These are phyloP conservation scores for Pythium folliculosum DNA, from an alignment of 352 stramenopile genomes.

Conservation along the genomic window DNA sequence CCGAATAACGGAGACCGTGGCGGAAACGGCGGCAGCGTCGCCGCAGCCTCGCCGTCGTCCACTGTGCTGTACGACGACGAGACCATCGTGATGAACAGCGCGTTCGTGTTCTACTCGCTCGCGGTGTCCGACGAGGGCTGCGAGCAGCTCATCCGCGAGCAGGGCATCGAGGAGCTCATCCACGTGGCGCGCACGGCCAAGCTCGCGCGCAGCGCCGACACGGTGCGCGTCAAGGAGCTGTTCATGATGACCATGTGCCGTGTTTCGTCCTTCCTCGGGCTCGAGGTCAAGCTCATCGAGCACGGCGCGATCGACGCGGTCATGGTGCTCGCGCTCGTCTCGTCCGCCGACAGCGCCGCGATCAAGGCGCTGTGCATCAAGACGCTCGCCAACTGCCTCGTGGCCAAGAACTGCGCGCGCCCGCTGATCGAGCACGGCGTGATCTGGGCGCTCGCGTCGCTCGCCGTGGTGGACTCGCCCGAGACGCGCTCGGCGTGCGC, in stretches of 20 bases:
- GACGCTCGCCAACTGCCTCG: constrained; percentile 75
- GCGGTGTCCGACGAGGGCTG: constrained; percentile 67
- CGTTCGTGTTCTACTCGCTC: constrained; percentile 68
- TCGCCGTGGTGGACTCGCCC: constrained; percentile 57
- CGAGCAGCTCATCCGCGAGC: constrained; percentile 72
- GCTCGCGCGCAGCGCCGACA: constrained; percentile 33
- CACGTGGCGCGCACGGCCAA: constrained; percentile 51
- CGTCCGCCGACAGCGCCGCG: constrained; percentile 48
- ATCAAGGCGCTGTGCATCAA: constrained; percentile 80
- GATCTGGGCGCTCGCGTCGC: constrained; percentile 72
- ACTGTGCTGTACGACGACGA: constrained; percentile 14
- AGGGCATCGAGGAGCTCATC: constrained; percentile 71
- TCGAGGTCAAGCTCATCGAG: constrained; percentile 69
- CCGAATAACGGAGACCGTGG: not conserved
- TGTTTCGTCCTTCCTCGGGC: constrained; percentile 60
- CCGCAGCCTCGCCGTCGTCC: not conserved
- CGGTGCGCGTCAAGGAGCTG: constrained; percentile 60
- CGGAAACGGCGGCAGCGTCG: too few relatives aligned
- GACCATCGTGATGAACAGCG: constrained; percentile 68
- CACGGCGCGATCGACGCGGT: constrained; percentile 69
- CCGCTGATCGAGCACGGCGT: constrained; percentile 73
- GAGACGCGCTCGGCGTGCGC: constrained; percentile 65
- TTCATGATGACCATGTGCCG: constrained; percentile 72
- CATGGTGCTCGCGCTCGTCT: constrained; percentile 74
- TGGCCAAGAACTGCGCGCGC: constrained; percentile 61